Conservation (phyloP, 2,329 filamentous ascomycete genomes). For the Phialophora expanda region DNA sequence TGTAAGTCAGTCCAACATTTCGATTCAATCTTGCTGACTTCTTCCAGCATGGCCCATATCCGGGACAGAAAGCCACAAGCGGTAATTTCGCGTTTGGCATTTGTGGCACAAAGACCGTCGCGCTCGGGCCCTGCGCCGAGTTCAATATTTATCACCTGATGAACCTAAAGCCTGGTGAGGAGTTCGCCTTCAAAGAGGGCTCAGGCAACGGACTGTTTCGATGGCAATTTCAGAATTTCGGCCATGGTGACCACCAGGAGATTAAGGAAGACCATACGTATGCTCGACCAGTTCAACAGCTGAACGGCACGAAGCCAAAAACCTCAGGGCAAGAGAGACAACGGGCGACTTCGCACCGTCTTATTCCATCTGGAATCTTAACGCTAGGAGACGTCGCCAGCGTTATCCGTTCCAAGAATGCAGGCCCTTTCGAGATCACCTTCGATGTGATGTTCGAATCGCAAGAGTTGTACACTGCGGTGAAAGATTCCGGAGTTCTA, state of each 20-base stretch:
- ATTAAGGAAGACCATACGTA: background rate
- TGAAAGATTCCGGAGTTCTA: slow-evolving; percentile 23
- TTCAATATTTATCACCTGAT: slow-evolving; percentile 59
- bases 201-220: slow-evolving; percentile 8
- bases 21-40: background rate
- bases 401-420: slow-evolving; percentile 10
- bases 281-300: background rate
- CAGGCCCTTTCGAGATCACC: slow-evolving; percentile 9
- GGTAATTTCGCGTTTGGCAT: slow-evolving; percentile 55
- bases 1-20: background rate
- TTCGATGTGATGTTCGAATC: slow-evolving; percentile 10
- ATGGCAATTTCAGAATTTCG: background rate
- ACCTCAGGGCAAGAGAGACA: background rate
- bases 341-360: background rate
- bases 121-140: slow-evolving; percentile 48
- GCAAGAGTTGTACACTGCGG: slow-evolving; percentile 29
- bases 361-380: background rate
- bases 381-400: slow-evolving; percentile 9
- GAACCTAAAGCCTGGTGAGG: slow-evolving; percentile 43
- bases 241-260: background rate
- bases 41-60: slow-evolving; percentile 55
- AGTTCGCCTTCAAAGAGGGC: background rate
- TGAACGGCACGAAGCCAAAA: background rate
- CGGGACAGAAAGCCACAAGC: slow-evolving; percentile 56
- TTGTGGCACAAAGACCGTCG: slow-evolving; percentile 44